phyloP scores from a whole-genome alignment of 345 rosid genomes.

The Microthlaspi erraticum region DNA sequence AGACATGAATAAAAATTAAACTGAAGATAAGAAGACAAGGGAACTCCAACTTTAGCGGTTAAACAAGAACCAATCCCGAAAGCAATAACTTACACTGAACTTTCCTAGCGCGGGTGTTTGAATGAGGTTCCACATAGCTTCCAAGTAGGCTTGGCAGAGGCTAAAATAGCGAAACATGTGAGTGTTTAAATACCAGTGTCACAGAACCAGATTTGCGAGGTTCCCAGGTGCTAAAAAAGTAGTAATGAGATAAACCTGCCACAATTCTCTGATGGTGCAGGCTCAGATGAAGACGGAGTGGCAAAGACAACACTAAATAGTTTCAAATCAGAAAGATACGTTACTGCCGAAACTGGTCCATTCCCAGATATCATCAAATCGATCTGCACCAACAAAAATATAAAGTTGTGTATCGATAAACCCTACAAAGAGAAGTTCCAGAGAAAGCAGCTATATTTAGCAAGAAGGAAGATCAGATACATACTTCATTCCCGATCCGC shows the following conservation, averaged over 20 bases:
- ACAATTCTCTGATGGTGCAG: slow-evolving; percentile 59
- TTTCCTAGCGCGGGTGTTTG: slow-evolving; percentile 55
- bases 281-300: slow-evolving; percentile 62
- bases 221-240: neutral
- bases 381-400: slow-evolving; percentile 64
- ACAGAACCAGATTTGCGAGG: slow-evolving; percentile 11
- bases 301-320: slow-evolving; percentile 74
- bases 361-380: slow-evolving; percentile 88
- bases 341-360: slow-evolving; percentile 76
- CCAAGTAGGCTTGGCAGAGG: slow-evolving; percentile 67
- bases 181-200: slow-evolving; percentile 27
- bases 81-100: slow-evolving; percentile 62
- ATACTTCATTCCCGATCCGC: slow-evolving; percentile 90
- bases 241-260: slow-evolving; percentile 54
- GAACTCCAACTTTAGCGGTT: slow-evolving; percentile 8
- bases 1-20: slow-evolving; percentile 30
- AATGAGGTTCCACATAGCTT: slow-evolving; percentile 69
- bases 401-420: slow-evolving; percentile 27
- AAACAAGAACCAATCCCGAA: neutral
- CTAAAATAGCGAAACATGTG: slow-evolving; percentile 44
- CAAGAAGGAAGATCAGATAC: slow-evolving; percentile 35
- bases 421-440: slow-evolving; percentile 7
- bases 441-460: slow-evolving; percentile 28
- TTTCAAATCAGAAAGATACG: slow-evolving; percentile 59
- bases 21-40: neutral